phyloP scores from a whole-genome alignment of 345 rosid species.

The Aegle marmelos region DNA sequence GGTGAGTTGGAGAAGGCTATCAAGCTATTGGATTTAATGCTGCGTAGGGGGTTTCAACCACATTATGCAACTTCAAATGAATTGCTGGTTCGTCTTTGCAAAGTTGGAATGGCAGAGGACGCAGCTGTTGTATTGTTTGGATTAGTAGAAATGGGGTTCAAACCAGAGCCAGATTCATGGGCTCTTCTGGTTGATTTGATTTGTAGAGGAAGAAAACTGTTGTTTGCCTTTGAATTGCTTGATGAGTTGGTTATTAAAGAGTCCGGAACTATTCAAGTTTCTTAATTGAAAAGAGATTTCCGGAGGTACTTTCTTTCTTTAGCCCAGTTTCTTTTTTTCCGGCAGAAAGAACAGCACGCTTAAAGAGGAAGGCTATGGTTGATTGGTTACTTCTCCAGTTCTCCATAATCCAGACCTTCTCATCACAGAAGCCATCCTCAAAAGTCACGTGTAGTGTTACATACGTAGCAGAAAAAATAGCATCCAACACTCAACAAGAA shows the following conservation, averaged over 20 bases:
- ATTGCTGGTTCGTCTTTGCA: constrained; percentile 54
- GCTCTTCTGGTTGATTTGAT: constrained; percentile 45
- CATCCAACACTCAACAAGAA: neutral
- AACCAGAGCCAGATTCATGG: constrained; percentile 64
- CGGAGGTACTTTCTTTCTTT: neutral
- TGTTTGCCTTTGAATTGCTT: constrained; percentile 51
- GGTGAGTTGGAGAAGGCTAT: constrained; percentile 63
- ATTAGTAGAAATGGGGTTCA: constrained; percentile 56
- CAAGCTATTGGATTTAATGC: constrained; percentile 56
- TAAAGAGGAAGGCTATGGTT: too few relatives aligned
- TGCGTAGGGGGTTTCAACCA: constrained; percentile 55
- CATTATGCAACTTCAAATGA: constrained; percentile 85
- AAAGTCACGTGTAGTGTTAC: neutral
- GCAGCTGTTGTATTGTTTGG: constrained; percentile 40
- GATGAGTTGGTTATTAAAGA: constrained; percentile 40
- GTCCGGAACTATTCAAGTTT: neutral
- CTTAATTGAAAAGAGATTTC: neutral
- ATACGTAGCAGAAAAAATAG: neutral
- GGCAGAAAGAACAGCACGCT: neutral
- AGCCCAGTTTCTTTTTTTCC: neutral
- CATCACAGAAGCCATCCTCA: neutral
- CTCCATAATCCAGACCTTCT: too few relatives aligned
- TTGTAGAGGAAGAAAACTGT: constrained; percentile 72
- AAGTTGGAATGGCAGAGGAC: constrained; percentile 49
- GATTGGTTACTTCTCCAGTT: too few relatives aligned